Evolutionary conservation across 1,284 basidiomycete species (phyloP).

Genomic region (Pseudozyma pruni): DNA sequence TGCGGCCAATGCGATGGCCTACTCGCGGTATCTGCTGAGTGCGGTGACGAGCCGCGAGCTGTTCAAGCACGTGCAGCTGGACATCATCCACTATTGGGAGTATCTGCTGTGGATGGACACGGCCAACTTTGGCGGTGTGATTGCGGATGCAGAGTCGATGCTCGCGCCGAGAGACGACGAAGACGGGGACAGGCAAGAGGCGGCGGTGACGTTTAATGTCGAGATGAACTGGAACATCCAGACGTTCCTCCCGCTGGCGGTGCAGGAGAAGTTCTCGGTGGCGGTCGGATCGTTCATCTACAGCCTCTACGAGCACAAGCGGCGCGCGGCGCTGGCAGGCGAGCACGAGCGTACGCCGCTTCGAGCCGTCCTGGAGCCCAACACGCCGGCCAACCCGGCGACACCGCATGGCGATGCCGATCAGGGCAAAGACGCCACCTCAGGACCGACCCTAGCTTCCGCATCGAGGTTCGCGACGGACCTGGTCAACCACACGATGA

Average conservation of each 20-base stretch:
- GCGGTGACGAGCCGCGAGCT: conserved; percentile 94
- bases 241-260: conserved; percentile 84
- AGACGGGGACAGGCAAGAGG: conserved; percentile 70
- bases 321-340: conserved; percentile 71
- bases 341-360: conserved; percentile 76
- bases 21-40: conserved; percentile 89
- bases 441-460: conserved; percentile 76
- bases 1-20: conserved; percentile 92
- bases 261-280: conserved; percentile 82
- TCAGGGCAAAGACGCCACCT: conserved; percentile 33
- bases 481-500: conserved; percentile 78
- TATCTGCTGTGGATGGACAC: conserved; percentile 95
- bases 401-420: conserved; percentile 6
- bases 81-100: conserved; percentile 91
- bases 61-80: conserved; percentile 90
- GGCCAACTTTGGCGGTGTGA: conserved; percentile 90
- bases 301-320: conserved; percentile 82
- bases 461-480: conserved; percentile 31
- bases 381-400: conserved; percentile 61
- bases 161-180: conserved; percentile 6
- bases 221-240: conserved; percentile 97
- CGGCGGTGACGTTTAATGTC: conserved; percentile 46
- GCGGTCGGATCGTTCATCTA: conserved; percentile 85
- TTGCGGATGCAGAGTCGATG: conserved; percentile 69
- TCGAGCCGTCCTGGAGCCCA: conserved; percentile 73